Conservation (phyloP, 805 yeast genomes). For the Hanseniaspora thailandica region DNA sequence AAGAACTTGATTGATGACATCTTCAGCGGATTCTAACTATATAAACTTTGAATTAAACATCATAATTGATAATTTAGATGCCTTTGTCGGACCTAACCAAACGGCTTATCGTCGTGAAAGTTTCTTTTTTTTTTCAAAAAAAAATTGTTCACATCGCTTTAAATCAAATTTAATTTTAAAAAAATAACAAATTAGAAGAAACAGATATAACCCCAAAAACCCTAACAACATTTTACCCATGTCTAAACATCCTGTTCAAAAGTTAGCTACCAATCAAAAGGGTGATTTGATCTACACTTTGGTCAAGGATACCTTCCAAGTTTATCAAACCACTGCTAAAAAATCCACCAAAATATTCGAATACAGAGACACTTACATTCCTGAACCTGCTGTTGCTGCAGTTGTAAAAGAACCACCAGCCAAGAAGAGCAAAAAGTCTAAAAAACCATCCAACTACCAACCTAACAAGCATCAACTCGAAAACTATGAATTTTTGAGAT, state of each 20-base stretch:
- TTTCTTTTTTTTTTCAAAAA: neutral
- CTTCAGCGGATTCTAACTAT: conserved; percentile 3
- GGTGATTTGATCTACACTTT: conserved; percentile 45
- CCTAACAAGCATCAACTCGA: conserved; percentile 64
- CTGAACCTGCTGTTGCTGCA: conserved; percentile 24
- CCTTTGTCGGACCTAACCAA: neutral
- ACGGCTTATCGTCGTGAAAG: neutral
- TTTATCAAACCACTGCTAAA: conserved; percentile 29
- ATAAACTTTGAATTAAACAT: neutral
- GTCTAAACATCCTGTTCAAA: conserved; percentile 66
- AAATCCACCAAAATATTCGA: conserved; percentile 28
- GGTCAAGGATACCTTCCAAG: conserved; percentile 48
- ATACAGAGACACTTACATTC: conserved; percentile 36
- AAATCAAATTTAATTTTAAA: neutral
- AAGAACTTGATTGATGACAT: conserved; percentile 14
- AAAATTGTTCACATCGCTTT: neutral
- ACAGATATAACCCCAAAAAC: neutral
- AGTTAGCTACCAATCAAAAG: conserved; percentile 34
- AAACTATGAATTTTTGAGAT: conserved; percentile 55
- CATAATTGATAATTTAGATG: neutral
- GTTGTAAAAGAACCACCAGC: conserved; percentile 21
- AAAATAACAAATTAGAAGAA: neutral
- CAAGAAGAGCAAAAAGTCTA: conserved; percentile 29
- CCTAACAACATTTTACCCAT: neutral
- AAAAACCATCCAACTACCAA: conserved; percentile 42